Conservation (phyloP, 345 rosid genomes). For the Eucalyptus shirleyi region DNA sequence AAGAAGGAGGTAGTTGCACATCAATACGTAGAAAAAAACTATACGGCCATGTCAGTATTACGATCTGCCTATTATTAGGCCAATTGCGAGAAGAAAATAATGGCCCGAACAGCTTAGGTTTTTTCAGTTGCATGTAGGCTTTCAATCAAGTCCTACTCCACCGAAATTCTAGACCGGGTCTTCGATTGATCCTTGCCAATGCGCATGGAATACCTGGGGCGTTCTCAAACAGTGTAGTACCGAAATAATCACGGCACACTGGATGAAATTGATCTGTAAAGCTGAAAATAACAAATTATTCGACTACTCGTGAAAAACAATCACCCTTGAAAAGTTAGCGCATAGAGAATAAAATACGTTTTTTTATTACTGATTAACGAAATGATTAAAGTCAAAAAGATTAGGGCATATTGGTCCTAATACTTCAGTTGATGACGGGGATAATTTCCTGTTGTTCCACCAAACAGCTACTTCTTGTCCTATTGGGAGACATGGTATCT, state of each 20-base stretch:
- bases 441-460: background rate
- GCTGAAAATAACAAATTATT: background rate
- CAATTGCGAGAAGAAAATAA: background rate
- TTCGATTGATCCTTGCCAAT: background rate
- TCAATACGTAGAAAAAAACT: background rate
- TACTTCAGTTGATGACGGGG: background rate
- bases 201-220: background rate
- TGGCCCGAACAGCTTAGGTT: background rate
- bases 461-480: background rate
- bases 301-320: background rate
- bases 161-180: background rate
- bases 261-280: background rate
- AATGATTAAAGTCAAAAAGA: background rate
- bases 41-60: background rate
- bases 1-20: background rate
- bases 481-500: background rate
- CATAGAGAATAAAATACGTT: background rate
- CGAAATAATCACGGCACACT: background rate
- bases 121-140: background rate
- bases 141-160: background rate
- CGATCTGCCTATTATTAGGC: background rate
- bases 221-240: background rate
- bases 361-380: background rate
- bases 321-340: background rate
- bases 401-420: background rate